Conservation (phyloP, 768 basidiomycete species). For the Coprinopsis sp. region DNA sequence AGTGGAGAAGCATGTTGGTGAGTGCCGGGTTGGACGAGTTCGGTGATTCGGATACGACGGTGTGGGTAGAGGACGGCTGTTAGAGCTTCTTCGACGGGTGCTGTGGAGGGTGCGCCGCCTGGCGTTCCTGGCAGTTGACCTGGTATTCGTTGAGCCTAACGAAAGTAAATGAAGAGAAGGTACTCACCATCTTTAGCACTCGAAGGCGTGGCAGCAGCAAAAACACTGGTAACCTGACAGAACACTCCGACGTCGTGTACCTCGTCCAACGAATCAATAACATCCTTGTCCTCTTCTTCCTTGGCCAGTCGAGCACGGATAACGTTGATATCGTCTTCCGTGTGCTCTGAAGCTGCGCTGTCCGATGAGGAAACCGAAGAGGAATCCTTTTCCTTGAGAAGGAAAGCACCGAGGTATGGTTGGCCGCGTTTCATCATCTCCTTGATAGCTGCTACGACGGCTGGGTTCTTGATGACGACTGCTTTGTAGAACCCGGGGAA, state of each 20-base stretch:
- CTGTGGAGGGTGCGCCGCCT: constrained; percentile 42
- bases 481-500: constrained; percentile 99
- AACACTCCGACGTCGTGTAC: constrained; percentile 95
- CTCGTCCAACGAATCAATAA: constrained; percentile 82
- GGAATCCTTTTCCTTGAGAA: constrained; percentile 70
- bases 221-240: constrained; percentile 93
- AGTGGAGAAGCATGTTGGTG: too few species aligned
- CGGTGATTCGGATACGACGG: constrained; percentile 81
- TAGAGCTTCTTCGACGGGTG: constrained; percentile 82
- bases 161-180: not conserved
- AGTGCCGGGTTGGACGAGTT: constrained; percentile 68
- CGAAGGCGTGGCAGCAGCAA: constrained; percentile 43
- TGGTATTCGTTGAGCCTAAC: too few species aligned
- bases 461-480: constrained; percentile 86
- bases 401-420: constrained; percentile 94
- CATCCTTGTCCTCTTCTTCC: constrained; percentile 85
- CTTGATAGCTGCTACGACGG: constrained; percentile 89
- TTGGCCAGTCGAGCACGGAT: not conserved
- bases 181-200: not conserved
- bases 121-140: constrained; percentile 33
- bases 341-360: not conserved
- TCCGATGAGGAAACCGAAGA: not conserved
- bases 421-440: constrained; percentile 97
- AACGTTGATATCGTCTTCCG: not conserved
- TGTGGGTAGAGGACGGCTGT: constrained; percentile 95